phyloP scores from a whole-genome alignment of 495 filamentous ascomycete genomes.

The Hypoxylon subgilvum region DNA sequence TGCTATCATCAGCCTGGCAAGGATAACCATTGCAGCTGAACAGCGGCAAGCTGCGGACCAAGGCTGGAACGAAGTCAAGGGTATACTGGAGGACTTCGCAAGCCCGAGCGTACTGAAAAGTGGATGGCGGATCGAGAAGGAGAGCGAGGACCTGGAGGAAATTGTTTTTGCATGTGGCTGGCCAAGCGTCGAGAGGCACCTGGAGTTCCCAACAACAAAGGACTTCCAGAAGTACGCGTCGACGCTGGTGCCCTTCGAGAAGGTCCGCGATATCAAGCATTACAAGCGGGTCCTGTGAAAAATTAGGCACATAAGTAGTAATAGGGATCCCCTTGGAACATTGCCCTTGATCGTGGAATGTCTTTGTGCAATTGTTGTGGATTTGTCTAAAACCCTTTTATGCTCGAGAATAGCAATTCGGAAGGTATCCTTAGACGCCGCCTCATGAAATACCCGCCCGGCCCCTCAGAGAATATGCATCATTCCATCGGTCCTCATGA shows the following conservation, averaged over 20 bases:
- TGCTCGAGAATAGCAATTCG: conserved; percentile 46
- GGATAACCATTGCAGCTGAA: conserved; percentile 50
- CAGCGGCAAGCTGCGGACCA: conserved; percentile 52
- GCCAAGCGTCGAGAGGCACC: conserved; percentile 54
- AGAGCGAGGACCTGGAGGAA: conserved; percentile 51
- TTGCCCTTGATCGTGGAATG: conserved; percentile 14
- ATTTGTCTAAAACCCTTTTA: conserved; percentile 40
- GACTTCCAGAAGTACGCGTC: conserved; percentile 48
- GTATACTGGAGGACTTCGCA: conserved; percentile 49
- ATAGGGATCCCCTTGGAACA: background rate
- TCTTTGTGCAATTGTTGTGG: conserved; percentile 42
- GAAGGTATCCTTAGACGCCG: conserved; percentile 53
- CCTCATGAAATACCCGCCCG: conserved; percentile 37
- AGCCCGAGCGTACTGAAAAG: conserved; percentile 46
- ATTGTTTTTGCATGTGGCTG: conserved; percentile 60
- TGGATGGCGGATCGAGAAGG: conserved; percentile 59
- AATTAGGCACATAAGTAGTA: background rate
- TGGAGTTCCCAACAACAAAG: conserved; percentile 47
- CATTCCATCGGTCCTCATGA: conserved; percentile 18
- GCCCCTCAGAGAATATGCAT: conserved; percentile 24
- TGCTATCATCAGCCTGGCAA: conserved; percentile 51
- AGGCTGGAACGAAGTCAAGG: conserved; percentile 48
- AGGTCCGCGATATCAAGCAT: conserved; percentile 53
- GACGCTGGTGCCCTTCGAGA: conserved; percentile 40
- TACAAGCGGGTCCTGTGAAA: conserved; percentile 42